Conservation (phyloP, 192 early-diverging fungal genomes). For the Podila horticola region DNA sequence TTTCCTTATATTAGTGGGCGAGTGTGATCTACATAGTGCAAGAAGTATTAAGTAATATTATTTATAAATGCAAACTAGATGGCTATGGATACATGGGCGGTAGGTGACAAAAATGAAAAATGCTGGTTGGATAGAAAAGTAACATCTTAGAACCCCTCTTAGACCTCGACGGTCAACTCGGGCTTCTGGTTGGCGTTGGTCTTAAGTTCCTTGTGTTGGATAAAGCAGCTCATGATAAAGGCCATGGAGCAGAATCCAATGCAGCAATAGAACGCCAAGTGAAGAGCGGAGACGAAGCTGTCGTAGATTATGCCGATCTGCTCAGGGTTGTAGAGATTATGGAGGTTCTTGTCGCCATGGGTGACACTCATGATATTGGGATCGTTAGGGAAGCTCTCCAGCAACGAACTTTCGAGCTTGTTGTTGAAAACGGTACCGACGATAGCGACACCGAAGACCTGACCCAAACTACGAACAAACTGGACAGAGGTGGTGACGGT, state of each 20-base stretch:
- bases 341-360: not conserved
- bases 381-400: constrained; percentile 14
- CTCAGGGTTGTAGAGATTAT: not conserved
- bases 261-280: constrained; percentile 40
- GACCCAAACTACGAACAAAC: constrained; percentile 62
- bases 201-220: constrained; percentile 51
- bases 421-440: constrained; percentile 51
- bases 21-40: too few species aligned
- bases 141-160: too few species aligned
- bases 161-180: constrained; percentile 31
- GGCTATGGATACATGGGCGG: too few species aligned
- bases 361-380: constrained; percentile 4
- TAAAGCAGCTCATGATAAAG: constrained; percentile 36
- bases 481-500: constrained; percentile 60
- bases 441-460: constrained; percentile 66
- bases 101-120: too few species aligned
- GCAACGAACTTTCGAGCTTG: constrained; percentile 12
- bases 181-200: constrained; percentile 49
- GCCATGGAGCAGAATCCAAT: constrained; percentile 34
- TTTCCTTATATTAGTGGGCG: too few species aligned
- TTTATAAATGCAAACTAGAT: too few species aligned
- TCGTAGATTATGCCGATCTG: constrained; percentile 21
- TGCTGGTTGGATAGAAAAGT: too few species aligned
- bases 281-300: constrained; percentile 21
- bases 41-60: too few species aligned